Percentiles rank a stretch among this genome's conserved stretches.
Evolutionary conservation across 2,329 filamentous ascomycete species (phyloP).

Genomic region (Leptodontidium sp.): DNA sequence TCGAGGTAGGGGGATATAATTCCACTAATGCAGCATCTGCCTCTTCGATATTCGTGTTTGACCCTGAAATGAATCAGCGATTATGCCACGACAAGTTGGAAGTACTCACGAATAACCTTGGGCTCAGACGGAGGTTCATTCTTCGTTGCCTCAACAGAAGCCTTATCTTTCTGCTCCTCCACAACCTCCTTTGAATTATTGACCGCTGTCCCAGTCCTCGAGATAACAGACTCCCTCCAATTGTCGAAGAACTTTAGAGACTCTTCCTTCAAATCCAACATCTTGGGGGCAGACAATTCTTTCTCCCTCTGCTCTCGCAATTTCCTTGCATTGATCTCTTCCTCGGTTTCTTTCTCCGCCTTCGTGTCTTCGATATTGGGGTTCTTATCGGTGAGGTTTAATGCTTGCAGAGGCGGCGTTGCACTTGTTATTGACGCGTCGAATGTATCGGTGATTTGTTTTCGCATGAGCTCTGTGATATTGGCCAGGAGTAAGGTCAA

Average conservation of each 20-base stretch:
- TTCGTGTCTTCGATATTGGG: slow-evolving; percentile 46
- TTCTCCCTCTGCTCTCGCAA: slow-evolving; percentile 51
- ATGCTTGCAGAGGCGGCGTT: slow-evolving; percentile 43
- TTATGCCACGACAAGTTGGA: not conserved
- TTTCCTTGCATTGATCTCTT: slow-evolving; percentile 45
- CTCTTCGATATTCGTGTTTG: slow-evolving; percentile 54
- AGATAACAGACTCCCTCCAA: slow-evolving; percentile 77
- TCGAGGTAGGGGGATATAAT: slow-evolving; percentile 67
- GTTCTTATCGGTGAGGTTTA: slow-evolving; percentile 49
- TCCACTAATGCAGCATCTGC: slow-evolving; percentile 57
- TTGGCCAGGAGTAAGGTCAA: slow-evolving; percentile 59
- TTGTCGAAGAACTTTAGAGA: slow-evolving; percentile 77
- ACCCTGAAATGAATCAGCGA: slow-evolving; percentile 36
- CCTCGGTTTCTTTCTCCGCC: slow-evolving; percentile 44
- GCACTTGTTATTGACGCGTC: slow-evolving; percentile 48
- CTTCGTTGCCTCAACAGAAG: slow-evolving; percentile 43
- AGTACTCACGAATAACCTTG: slow-evolving; percentile 43
- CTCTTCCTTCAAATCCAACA: slow-evolving; percentile 73
- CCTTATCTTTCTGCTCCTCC: slow-evolving; percentile 43
- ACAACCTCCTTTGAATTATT: slow-evolving; percentile 57
- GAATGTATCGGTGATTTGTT: slow-evolving; percentile 60
- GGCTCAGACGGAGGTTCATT: slow-evolving; percentile 33
- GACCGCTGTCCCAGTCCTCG: slow-evolving; percentile 74
- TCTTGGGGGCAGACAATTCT: slow-evolving; percentile 58
- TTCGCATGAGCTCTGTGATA: slow-evolving; percentile 64